Percentiles rank a stretch among this genome's conserved stretches.
Conservation (phyloP, 768 basidiomycete genomes). For the Phallus indusiatus region DNA sequence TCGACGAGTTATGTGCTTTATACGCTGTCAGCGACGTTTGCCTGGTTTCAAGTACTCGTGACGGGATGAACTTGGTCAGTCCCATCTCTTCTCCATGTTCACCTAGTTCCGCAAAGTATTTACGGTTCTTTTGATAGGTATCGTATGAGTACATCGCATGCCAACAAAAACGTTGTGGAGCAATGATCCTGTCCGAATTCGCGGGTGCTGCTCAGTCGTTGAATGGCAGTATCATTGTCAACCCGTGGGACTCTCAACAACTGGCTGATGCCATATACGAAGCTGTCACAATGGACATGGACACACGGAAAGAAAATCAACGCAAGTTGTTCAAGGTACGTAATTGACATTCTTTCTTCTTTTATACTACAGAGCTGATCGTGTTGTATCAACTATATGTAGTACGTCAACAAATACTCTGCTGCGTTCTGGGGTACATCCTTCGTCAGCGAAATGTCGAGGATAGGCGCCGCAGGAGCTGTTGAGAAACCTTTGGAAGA, state of each 20-base stretch:
- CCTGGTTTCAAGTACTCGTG: constrained; percentile 87
- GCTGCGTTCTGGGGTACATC: constrained; percentile 89
- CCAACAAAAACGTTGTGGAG: constrained; percentile 86
- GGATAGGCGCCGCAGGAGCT: constrained; percentile 12
- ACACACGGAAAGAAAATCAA: constrained; percentile 84
- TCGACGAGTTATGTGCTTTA: constrained; percentile 95
- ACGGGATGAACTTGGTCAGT: constrained; percentile 97
- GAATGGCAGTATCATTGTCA: constrained; percentile 94
- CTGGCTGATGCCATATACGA: constrained; percentile 96
- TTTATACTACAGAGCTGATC: background rate
- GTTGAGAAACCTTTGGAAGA: constrained; percentile 3
- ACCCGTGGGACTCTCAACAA: constrained; percentile 99
- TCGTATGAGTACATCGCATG: constrained; percentile 98
- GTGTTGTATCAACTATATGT: background rate
- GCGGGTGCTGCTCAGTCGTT: constrained; percentile 94
- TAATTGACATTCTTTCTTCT: constrained; percentile 2
- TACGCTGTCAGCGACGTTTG: constrained; percentile 97
- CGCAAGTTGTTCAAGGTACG: constrained; percentile 81
- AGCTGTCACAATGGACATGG: constrained; percentile 81
- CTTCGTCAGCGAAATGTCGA: constrained; percentile 76
- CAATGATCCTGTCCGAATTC: constrained; percentile 97
- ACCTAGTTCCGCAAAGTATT: background rate
- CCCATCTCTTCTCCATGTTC: constrained; percentile 7
- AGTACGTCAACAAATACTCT: constrained; percentile 90
- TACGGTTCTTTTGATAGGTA: constrained; percentile 46